These are phyloP conservation scores for Talaromyces atroroseus DNA, from an alignment of 2,329 filamentous ascomycete species.

Conservation along the genomic window DNA sequence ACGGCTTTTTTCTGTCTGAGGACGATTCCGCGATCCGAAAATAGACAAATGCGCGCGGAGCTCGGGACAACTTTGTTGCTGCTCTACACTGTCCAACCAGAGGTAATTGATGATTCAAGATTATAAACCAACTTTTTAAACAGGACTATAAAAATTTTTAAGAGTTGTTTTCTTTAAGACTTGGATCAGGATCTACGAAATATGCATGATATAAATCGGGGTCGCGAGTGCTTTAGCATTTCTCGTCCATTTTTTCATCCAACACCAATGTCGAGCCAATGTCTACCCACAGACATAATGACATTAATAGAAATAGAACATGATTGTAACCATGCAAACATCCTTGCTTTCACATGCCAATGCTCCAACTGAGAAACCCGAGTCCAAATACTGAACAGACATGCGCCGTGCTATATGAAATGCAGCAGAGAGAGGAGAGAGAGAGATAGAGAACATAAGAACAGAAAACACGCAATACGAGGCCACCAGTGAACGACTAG, in stretches of 20 bases:
- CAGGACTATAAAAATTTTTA: too few species aligned
- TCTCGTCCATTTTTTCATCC: not conserved
- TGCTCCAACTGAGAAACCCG: conserved; percentile 8
- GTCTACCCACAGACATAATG: not conserved
- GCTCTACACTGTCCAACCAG: not conserved
- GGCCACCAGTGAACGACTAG: not conserved
- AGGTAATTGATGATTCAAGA: not conserved
- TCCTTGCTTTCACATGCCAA: conserved; percentile 11
- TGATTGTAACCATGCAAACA: not conserved
- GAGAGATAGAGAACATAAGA: not conserved
- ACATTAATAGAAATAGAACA: not conserved
- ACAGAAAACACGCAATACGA: not conserved
- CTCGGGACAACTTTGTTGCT: conserved; percentile 2
- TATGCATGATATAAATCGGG: not conserved
- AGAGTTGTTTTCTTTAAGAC: not conserved
- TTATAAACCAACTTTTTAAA: too few species aligned
- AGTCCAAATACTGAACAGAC: conserved; percentile 11
- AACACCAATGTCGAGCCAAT: not conserved
- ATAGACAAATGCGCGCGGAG: conserved; percentile 5
- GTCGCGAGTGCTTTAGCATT: not conserved
- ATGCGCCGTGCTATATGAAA: conserved; percentile 14
- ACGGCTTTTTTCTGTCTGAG: not conserved
- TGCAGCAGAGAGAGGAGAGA: conserved; percentile 13
- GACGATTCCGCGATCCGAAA: not conserved
- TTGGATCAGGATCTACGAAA: not conserved